A percentile compares a stretch with the other conserved stretches of the same genome.
Conservation (phyloP, 345 rosid genomes). For the Camelina laxa region DNA sequence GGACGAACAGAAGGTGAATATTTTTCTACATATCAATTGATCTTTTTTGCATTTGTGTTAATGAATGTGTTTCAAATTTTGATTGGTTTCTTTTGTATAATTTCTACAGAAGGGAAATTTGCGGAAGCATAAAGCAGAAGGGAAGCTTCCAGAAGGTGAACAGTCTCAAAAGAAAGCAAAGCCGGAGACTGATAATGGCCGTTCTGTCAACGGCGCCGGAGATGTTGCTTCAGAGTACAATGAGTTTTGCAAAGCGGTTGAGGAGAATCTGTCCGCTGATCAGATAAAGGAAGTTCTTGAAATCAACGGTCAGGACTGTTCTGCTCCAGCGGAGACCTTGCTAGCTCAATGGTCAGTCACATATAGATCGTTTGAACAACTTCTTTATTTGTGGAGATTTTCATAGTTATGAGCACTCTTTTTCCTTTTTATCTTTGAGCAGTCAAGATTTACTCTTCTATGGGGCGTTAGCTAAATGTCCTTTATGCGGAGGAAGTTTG, state of each 20-base stretch:
- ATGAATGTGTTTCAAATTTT: background rate
- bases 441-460: slow-evolving; percentile 74
- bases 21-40: background rate
- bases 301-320: slow-evolving; percentile 63
- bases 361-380: background rate
- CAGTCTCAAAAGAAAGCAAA: slow-evolving; percentile 70
- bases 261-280: slow-evolving; percentile 56
- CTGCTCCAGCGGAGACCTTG: slow-evolving; percentile 50
- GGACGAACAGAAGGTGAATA: slow-evolving; percentile 63
- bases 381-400: background rate
- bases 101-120: slow-evolving; percentile 51
- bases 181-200: slow-evolving; percentile 45
- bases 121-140: slow-evolving; percentile 85
- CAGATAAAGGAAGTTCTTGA: slow-evolving; percentile 71
- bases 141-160: slow-evolving; percentile 49
- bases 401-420: too few relatives aligned
- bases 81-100: background rate
- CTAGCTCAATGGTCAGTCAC: slow-evolving; percentile 41
- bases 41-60: background rate
- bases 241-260: slow-evolving; percentile 57
- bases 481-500: slow-evolving; percentile 56
- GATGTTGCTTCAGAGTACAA: slow-evolving; percentile 55
- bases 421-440: slow-evolving; percentile 7
- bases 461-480: slow-evolving; percentile 68
- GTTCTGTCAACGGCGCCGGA: slow-evolving; percentile 33